phyloP scores from a whole-genome alignment of 2,329 filamentous ascomycete genomes.

The Aspergillus sojae region DNA sequence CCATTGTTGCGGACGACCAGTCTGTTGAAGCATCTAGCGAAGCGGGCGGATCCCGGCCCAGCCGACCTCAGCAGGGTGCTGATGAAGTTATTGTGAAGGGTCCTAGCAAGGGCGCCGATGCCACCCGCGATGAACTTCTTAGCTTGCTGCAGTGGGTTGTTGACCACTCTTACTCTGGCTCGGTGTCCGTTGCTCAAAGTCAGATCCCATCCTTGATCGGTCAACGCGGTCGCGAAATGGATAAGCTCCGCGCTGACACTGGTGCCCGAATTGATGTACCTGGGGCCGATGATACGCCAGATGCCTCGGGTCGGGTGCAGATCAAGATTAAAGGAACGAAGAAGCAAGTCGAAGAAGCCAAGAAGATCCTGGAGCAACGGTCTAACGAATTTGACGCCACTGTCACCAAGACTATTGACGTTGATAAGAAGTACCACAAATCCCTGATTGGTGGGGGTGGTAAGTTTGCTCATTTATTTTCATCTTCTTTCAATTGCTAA shows the following conservation, averaged over 20 bases:
- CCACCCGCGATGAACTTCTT: constrained; percentile 87
- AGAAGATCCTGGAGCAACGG: constrained; percentile 86
- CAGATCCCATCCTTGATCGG: constrained; percentile 95
- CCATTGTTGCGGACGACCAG: constrained; percentile 62
- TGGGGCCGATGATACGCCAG: constrained; percentile 69
- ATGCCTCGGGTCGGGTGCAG: constrained; percentile 71
- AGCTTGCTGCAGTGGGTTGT: constrained; percentile 85
- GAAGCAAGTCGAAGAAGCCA: constrained; percentile 84
- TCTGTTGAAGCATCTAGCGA: constrained; percentile 70
- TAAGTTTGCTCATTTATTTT: constrained; percentile 52
- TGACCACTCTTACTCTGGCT: constrained; percentile 80
- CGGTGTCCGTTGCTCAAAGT: constrained; percentile 83
- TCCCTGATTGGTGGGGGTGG: constrained; percentile 85
- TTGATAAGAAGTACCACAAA: constrained; percentile 91
- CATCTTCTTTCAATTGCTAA: constrained; percentile 17
- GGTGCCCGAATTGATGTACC: constrained; percentile 92
- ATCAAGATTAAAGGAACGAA: constrained; percentile 93
- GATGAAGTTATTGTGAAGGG: constrained; percentile 92
- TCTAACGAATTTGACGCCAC: constrained; percentile 86
- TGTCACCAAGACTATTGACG: constrained; percentile 78
- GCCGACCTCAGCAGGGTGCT: constrained; percentile 71
- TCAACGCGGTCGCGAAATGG: constrained; percentile 85
- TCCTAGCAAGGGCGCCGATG: constrained; percentile 88
- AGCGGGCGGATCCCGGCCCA: constrained; percentile 59
- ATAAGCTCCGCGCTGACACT: constrained; percentile 80